A percentile compares a stretch with the other conserved stretches of the same genome.
phyloP scores from a whole-genome alignment of 805 yeast genomes.

The Yarrowia divulgata region DNA sequence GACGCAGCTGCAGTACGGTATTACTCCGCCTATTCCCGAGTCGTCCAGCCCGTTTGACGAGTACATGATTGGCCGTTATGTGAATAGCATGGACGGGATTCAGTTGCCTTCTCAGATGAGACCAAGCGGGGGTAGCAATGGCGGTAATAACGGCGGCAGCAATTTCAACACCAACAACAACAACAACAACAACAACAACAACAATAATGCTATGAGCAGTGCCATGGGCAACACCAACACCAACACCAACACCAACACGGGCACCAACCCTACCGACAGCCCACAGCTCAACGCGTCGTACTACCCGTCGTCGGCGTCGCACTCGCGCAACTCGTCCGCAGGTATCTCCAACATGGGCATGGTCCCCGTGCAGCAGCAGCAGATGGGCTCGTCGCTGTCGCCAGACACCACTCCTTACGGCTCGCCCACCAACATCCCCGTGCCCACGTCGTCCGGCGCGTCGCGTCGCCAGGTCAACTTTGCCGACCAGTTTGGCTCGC shows the following conservation, averaged over 20 bases:
- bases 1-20: conserved; percentile 41
- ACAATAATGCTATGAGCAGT: conserved; percentile 26
- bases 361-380: conserved; percentile 39
- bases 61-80: conserved; percentile 42
- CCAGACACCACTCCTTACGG: conserved; percentile 38
- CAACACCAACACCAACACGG: conserved; percentile 36
- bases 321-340: conserved; percentile 31
- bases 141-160: conserved; percentile 24
- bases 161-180: not conserved
- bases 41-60: conserved; percentile 49
- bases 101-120: conserved; percentile 26
- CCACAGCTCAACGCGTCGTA: conserved; percentile 26
- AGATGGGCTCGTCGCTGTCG: conserved; percentile 17
- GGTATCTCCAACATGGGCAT: conserved; percentile 37
- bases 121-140: not conserved
- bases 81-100: conserved; percentile 18
- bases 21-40: conserved; percentile 46
- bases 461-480: conserved; percentile 19
- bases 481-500: conserved; percentile 40
- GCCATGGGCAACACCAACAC: conserved; percentile 36
- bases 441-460: conserved; percentile 21
- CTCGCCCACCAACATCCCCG: conserved; percentile 31
- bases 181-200: conserved; percentile 29
- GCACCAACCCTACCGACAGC: conserved; percentile 30
- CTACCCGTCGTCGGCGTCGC: conserved; percentile 26